Percentiles rank a stretch among this genome's conserved stretches.
Evolutionary conservation across 2,329 filamentous ascomycete genomes (phyloP).

Genomic region (Pseudovirgaria hyperparasitica): DNA sequence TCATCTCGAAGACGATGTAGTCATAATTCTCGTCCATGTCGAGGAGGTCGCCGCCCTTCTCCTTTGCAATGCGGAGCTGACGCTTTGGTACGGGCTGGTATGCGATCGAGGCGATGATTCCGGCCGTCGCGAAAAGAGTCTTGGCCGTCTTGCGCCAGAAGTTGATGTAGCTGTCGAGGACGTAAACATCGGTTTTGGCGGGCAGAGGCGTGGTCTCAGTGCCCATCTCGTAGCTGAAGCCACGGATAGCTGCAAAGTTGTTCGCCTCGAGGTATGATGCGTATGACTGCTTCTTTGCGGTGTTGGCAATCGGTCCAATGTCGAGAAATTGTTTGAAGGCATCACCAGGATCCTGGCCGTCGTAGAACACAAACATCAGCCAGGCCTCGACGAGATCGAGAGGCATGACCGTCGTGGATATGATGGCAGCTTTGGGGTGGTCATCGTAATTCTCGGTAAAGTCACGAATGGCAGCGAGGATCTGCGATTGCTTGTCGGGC

Average conservation of each 20-base stretch:
- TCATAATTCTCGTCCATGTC: constrained; percentile 27
- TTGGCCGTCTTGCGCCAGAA: constrained; percentile 18
- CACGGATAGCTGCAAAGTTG: constrained; percentile 26
- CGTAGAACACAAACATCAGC: constrained; percentile 52
- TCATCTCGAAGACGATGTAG: constrained; percentile 33
- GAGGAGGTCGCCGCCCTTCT: constrained; percentile 20
- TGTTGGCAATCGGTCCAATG: constrained; percentile 32
- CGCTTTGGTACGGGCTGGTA: constrained; percentile 21
- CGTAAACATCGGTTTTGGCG: constrained; percentile 9
- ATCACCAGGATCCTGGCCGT: constrained; percentile 39
- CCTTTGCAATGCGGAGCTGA: constrained; percentile 13
- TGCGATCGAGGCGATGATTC: constrained; percentile 20
- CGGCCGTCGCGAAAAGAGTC: constrained; percentile 14
- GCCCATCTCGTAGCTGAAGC: constrained; percentile 17
- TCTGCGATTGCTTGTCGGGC: constrained; percentile 20
- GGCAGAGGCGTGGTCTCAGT: constrained; percentile 16
- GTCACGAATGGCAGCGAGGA: constrained; percentile 39
- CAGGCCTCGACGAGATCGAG: constrained; percentile 38
- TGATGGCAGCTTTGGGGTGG: constrained; percentile 45
- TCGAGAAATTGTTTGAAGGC: constrained; percentile 46
- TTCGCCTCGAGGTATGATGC: constrained; percentile 34
- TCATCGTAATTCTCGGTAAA: constrained; percentile 47
- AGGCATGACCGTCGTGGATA: constrained; percentile 38
- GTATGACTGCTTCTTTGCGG: constrained; percentile 35
- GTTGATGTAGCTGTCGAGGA: constrained; percentile 16